These are phyloP conservation scores for Chytridium lagenaria DNA, from an alignment of 371 early-diverging fungal genomes.

Conservation along the genomic window DNA sequence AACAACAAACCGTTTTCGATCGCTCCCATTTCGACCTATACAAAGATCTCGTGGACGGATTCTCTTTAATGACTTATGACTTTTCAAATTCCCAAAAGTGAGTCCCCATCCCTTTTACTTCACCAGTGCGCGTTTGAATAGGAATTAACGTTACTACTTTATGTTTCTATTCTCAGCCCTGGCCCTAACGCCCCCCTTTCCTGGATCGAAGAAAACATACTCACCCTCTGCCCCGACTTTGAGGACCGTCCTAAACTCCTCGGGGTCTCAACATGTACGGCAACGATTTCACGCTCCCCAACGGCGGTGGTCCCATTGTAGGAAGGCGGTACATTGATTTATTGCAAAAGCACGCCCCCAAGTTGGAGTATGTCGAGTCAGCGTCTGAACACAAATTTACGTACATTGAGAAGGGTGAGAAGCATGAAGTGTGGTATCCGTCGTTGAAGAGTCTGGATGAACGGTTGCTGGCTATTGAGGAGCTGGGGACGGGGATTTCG, in stretches of 20 bases:
- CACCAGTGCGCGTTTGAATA: not conserved
- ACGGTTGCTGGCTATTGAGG: constrained; percentile 59
- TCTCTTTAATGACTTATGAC: constrained; percentile 71
- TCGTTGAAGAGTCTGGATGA: constrained; percentile 58
- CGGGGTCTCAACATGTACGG: constrained; percentile 65
- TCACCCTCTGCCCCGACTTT: constrained; percentile 44
- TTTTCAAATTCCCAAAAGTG: constrained; percentile 56
- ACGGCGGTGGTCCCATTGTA: constrained; percentile 47
- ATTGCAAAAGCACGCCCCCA: constrained; percentile 36
- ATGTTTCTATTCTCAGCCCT: constrained; percentile 35
- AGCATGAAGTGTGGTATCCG: constrained; percentile 60
- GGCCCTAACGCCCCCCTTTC: constrained; percentile 64
- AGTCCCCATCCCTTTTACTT: constrained; percentile 15
- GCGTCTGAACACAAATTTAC: constrained; percentile 56
- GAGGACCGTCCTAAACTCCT: constrained; percentile 55
- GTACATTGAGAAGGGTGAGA: constrained; percentile 42
- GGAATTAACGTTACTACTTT: not conserved
- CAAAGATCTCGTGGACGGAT: constrained; percentile 56
- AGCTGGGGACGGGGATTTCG: constrained; percentile 62
- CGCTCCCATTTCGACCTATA: constrained; percentile 48
- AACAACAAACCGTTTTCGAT: constrained; percentile 23
- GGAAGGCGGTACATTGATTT: constrained; percentile 49
- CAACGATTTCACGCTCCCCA: constrained; percentile 48
- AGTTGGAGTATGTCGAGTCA: constrained; percentile 55
- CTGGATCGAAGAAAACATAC: constrained; percentile 65